These are phyloP conservation scores for Coemansia sp. DNA, from an alignment of 192 early-diverging fungal genomes.

Conservation along the genomic window DNA sequence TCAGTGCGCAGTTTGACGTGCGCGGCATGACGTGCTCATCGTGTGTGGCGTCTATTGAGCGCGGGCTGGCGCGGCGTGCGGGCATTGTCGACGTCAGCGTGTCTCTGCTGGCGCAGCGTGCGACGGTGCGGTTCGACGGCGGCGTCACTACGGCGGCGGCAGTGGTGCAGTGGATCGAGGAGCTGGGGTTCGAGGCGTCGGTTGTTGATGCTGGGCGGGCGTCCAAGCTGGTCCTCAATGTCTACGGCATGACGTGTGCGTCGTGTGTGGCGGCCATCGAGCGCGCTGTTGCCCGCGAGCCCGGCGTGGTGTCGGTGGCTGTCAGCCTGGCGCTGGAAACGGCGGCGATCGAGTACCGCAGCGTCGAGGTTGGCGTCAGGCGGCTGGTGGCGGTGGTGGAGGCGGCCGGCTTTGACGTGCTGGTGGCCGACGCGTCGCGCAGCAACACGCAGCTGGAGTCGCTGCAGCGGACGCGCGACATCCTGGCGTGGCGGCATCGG, in stretches of 20 bases:
- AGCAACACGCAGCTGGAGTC: constrained; percentile 85
- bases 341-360: constrained; percentile 75
- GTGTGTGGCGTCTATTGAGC: constrained; percentile 89
- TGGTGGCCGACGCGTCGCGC: constrained; percentile 65
- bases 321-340: constrained; percentile 82
- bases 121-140: constrained; percentile 69
- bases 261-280: constrained; percentile 83
- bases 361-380: constrained; percentile 67
- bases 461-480: constrained; percentile 83
- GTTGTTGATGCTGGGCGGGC: constrained; percentile 55
- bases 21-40: constrained; percentile 96
- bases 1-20: constrained; percentile 65
- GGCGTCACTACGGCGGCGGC: constrained; percentile 45
- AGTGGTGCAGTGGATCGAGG: constrained; percentile 70
- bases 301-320: constrained; percentile 62
- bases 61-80: constrained; percentile 58
- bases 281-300: constrained; percentile 41
- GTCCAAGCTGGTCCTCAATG: constrained; percentile 64
- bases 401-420: constrained; percentile 76
- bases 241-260: constrained; percentile 95
- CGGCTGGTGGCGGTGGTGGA: constrained; percentile 84
- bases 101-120: constrained; percentile 81
- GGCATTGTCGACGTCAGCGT: constrained; percentile 82
- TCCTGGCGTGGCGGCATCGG: constrained; percentile 74
- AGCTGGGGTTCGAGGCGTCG: constrained; percentile 75